phyloP scores from a whole-genome alignment of 345 rosid species.

The Stellera chamaejasme region DNA sequence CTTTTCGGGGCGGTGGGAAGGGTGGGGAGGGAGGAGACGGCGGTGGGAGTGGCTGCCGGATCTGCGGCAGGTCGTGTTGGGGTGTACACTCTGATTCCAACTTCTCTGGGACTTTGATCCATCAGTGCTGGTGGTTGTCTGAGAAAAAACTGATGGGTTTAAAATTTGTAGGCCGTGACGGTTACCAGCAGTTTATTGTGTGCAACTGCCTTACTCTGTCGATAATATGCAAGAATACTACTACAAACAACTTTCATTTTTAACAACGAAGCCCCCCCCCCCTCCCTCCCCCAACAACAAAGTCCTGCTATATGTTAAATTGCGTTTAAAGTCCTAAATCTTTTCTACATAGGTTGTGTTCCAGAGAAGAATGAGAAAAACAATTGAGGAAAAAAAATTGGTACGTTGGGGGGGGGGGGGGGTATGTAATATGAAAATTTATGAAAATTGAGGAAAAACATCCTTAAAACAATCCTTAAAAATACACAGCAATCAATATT shows the following conservation, averaged over 20 bases:
- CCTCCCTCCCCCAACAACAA: too few species aligned
- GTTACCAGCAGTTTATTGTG: conserved; percentile 14
- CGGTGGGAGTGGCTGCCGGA: background rate
- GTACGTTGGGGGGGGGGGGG: too few species aligned
- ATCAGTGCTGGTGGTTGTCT: conserved; percentile 10
- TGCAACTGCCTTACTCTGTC: background rate
- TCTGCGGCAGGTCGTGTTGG: conserved; percentile 31
- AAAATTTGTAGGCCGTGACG: conserved; percentile 9
- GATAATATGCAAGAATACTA: background rate
- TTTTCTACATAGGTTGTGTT: too few species aligned
- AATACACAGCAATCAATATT: too few species aligned
- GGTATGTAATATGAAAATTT: too few species aligned
- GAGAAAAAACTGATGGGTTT: background rate
- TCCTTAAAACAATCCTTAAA: too few species aligned
- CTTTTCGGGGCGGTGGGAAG: conserved; percentile 21
- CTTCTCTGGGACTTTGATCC: conserved; percentile 46
- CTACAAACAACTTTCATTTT: too few species aligned
- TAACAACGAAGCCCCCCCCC: too few species aligned
- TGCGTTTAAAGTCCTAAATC: too few species aligned
- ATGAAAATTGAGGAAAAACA: too few species aligned
- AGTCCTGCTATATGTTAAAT: background rate
- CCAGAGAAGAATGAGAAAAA: too few species aligned
- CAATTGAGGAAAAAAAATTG: too few species aligned
- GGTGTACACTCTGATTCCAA: conserved; percentile 53
- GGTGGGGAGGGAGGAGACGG: conserved; percentile 14